These are phyloP conservation scores for Wickerhamomyces bovis DNA, from an alignment of 805 yeast species.

Conservation along the genomic window DNA sequence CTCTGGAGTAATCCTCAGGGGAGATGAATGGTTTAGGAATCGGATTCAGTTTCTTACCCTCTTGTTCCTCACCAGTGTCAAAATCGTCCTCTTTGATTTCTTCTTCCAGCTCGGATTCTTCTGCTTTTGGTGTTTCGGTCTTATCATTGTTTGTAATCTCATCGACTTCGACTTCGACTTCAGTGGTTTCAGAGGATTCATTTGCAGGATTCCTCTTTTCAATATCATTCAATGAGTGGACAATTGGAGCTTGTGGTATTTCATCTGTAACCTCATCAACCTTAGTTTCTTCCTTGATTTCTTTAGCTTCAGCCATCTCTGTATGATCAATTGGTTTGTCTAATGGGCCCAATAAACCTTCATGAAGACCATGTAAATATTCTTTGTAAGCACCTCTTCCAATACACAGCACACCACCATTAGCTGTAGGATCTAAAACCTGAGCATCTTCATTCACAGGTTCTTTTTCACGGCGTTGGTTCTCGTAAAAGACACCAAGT, in stretches of 20 bases:
- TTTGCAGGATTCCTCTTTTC: not conserved
- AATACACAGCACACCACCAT: conserved; percentile 85
- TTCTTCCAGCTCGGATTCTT: conserved; percentile 1
- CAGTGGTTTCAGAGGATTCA: conserved; percentile 3
- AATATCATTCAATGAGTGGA: conserved; percentile 3
- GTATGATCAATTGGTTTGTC: conserved; percentile 38
- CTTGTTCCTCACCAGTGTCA: conserved; percentile 21
- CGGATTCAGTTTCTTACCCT: conserved; percentile 31
- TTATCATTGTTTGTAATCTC: conserved; percentile 5
- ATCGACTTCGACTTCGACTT: conserved; percentile 1
- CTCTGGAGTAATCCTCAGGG: conserved; percentile 50
- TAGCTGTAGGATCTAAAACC: conserved; percentile 34
- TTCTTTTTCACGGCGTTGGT: conserved; percentile 19
- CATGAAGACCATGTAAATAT: conserved; percentile 84
- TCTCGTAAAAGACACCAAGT: conserved; percentile 51
- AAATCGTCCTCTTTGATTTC: conserved; percentile 16
- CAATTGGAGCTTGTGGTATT: conserved; percentile 7
- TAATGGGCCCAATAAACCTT: conserved; percentile 90
- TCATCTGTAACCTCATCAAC: conserved; percentile 2
- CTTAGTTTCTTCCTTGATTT: conserved; percentile 1
- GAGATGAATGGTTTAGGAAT: conserved; percentile 61
- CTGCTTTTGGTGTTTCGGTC: conserved; percentile 1
- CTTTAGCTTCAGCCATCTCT: conserved; percentile 10
- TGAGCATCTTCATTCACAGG: conserved; percentile 42
- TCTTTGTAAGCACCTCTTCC: conserved; percentile 97